These are phyloP conservation scores for Sporopachydermia cereana DNA, from an alignment of 1,139 yeast species.

Conservation along the genomic window DNA sequence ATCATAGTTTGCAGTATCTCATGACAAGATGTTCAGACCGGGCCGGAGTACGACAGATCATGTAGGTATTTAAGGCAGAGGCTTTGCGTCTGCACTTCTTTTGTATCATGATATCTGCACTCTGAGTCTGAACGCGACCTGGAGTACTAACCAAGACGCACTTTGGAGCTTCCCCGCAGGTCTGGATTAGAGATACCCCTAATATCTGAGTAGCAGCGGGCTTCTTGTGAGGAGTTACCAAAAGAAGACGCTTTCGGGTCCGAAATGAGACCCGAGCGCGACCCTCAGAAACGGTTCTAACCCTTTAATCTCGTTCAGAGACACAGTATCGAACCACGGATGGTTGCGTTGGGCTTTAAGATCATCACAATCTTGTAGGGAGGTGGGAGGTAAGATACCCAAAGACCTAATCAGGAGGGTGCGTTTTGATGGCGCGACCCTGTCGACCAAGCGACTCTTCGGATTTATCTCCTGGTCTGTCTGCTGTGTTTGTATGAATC, in stretches of 20 bases:
- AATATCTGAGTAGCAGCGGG: background rate
- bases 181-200: too few species aligned
- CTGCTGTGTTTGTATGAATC: too few species aligned
- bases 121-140: background rate
- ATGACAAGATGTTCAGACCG: too few species aligned
- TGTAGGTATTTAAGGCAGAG: background rate
- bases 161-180: too few species aligned
- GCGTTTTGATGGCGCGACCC: too few species aligned
- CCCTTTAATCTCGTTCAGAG: constrained; percentile 1
- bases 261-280: too few species aligned
- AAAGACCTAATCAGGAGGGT: too few species aligned
- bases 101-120: background rate
- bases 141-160: too few species aligned
- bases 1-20: background rate
- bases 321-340: too few species aligned
- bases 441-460: too few species aligned
- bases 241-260: too few species aligned
- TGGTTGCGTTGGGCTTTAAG: too few species aligned
- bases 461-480: background rate
- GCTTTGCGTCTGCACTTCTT: background rate
- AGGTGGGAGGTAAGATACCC: constrained; percentile 4
- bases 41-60: constrained; percentile 5
- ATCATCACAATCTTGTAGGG: background rate
- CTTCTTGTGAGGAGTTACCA: constrained; percentile 1
- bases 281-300: background rate